Evolutionary conservation across 2,329 filamentous ascomycete species (phyloP).

Genomic region (Fusarium stilboides): DNA sequence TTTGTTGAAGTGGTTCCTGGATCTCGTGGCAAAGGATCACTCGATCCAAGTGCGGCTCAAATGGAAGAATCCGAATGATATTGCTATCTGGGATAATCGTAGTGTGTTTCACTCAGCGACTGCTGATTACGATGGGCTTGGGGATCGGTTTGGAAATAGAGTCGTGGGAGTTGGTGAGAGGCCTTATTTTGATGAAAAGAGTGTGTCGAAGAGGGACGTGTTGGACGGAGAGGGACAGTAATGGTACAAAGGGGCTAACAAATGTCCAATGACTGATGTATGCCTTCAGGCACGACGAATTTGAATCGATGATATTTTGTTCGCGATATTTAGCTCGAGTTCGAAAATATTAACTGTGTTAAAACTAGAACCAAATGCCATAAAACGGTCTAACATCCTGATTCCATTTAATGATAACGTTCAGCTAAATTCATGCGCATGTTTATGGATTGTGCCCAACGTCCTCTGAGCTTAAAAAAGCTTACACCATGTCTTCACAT

Average conservation of each 20-base stretch:
- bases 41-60: conserved; percentile 67
- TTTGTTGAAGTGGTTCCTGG: conserved; percentile 67
- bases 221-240: conserved; percentile 2
- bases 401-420: no score
- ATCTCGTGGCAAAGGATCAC: conserved; percentile 68
- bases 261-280: no score
- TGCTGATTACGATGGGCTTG: conserved; percentile 64
- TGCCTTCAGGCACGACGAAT: no score
- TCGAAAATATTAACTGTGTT: no score
- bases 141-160: conserved; percentile 64
- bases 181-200: conserved; percentile 63
- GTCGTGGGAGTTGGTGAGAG: conserved; percentile 68
- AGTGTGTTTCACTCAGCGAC: conserved; percentile 70
- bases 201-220: conserved; percentile 16
- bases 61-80: conserved; percentile 63
- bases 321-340: no score
- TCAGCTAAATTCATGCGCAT: no score
- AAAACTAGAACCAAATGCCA: no score
- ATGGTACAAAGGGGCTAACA: background rate
- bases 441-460: no score
- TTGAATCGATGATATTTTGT: no score
- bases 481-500: no score
- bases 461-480: no score
- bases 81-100: conserved; percentile 72
- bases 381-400: no score